Base-by-base conservation (phyloP, 768 basidiomycete genomes). In the Gyrodon lividus region DNA sequence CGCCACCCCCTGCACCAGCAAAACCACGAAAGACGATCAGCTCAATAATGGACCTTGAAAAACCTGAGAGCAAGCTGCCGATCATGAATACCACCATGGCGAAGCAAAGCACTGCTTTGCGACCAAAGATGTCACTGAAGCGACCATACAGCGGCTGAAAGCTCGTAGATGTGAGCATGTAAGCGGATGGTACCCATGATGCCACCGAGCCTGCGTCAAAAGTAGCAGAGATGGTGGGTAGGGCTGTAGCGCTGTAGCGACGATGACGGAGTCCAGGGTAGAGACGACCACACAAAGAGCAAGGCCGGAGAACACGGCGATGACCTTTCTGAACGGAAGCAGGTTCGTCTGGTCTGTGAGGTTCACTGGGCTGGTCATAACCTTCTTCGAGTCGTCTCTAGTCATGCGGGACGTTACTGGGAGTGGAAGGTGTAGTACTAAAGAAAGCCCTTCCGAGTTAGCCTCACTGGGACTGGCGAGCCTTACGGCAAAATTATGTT, bases 331-430 rank as follows among this genome's bases (percentile, higher is more conserved):
- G 63, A 81, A 78, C 0, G 87, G 87, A 5, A 89, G 74, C 10
- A 87, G 74, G 60, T 90, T 89, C 5, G 87, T 89, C 66, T 90
- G 87, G 71, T 90, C 88, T 9, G 85, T 85, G 45, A 87, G 65
- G 4, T 4, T 26, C 24, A 26, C 4, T 26, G 24, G 24, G 24
- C 24, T 4, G 7, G 24, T 7, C 24, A 7, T 26, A 4, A 7
- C 4, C 4, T 26, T 26, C 24, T 4, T 26, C 24, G 24, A 7
- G 24, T 26, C 24, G 7, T 26, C 7, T 4, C 24, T 26, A 26
- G 24, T 26, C 7, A n/a, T n/a, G n/a, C 7, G 24, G 7, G 24
- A 26, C 24, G 24, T 26, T 26, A 7, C 24, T 26, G 24, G 24
- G 24, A 7, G 24, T 26, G 24, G n/a, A n/a, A n/a, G n/a, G n/a